Evolutionary conservation across 495 filamentous ascomycete species (phyloP).

Genomic region (Penicillium malachiteum): DNA sequence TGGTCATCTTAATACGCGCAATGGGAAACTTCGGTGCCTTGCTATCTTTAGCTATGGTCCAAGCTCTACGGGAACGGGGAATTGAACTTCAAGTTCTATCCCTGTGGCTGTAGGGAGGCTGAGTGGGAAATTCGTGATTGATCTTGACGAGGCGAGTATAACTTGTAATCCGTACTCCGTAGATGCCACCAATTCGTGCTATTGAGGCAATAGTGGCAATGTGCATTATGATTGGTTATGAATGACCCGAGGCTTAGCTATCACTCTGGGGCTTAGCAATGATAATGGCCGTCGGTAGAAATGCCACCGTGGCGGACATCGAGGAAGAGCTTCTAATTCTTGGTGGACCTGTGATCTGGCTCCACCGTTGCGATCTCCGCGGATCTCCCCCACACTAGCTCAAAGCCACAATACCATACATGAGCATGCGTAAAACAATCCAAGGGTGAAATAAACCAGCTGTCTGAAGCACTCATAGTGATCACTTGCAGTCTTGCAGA

Average conservation of each 20-base stretch:
- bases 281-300: too few species aligned
- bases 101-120: background rate
- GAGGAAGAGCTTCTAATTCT: background rate
- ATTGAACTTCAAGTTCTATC: background rate
- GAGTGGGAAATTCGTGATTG: background rate
- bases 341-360: background rate
- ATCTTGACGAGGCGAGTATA: too few species aligned
- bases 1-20: background rate
- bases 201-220: too few species aligned
- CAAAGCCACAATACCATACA: background rate
- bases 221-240: too few species aligned
- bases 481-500: too few species aligned
- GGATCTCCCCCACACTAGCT: conserved; percentile 4
- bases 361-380: conserved; percentile 1
- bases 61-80: conserved; percentile 3
- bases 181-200: too few species aligned
- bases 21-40: background rate
- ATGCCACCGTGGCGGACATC: background rate
- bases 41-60: conserved; percentile 1
- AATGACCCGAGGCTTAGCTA: too few species aligned
- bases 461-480: too few species aligned
- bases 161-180: too few species aligned
- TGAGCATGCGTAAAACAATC: too few species aligned
- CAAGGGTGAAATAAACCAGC: too few species aligned
- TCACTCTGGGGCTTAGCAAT: too few species aligned